A percentile compares a stretch with the other conserved stretches of the same genome.
These are phyloP conservation scores for Penicillium psychrosexuale DNA, from an alignment of 2,329 filamentous ascomycete species.

Conservation along the genomic window DNA sequence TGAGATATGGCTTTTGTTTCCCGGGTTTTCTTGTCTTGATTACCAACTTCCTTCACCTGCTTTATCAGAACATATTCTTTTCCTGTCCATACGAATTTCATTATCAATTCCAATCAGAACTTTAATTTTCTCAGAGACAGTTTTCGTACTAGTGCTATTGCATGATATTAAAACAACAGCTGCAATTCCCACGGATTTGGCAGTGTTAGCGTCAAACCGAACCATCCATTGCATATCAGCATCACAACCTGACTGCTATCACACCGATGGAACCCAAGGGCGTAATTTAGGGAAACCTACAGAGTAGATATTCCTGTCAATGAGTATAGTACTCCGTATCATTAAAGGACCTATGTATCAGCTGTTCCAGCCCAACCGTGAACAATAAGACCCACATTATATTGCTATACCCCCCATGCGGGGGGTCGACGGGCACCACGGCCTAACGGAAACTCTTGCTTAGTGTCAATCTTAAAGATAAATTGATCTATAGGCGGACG, in stretches of 20 bases:
- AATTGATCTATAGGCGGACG: too few species aligned
- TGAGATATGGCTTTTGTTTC: conserved; percentile 9
- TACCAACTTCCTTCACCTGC: neutral
- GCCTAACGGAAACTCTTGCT: too few species aligned
- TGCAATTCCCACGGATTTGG: neutral
- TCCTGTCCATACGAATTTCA: conserved; percentile 12
- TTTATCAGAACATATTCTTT: conserved; percentile 19
- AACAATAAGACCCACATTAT: neutral
- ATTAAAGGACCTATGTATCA: neutral
- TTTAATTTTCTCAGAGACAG: too few species aligned
- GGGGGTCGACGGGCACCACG: too few species aligned
- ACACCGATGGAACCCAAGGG: neutral
- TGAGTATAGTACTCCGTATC: neutral
- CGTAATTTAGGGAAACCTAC: neutral
- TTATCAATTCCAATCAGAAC: neutral
- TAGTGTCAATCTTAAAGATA: too few species aligned
- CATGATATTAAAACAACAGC: neutral
- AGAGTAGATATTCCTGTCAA: neutral
- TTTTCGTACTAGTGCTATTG: neutral
- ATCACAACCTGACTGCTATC: neutral
- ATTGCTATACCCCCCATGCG: too few species aligned
- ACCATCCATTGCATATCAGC: neutral
- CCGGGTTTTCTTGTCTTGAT: neutral
- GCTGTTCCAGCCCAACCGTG: neutral
- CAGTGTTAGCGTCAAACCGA: neutral